Conservation (phyloP, 208 protist species). For the Leishmania gerbilli region DNA sequence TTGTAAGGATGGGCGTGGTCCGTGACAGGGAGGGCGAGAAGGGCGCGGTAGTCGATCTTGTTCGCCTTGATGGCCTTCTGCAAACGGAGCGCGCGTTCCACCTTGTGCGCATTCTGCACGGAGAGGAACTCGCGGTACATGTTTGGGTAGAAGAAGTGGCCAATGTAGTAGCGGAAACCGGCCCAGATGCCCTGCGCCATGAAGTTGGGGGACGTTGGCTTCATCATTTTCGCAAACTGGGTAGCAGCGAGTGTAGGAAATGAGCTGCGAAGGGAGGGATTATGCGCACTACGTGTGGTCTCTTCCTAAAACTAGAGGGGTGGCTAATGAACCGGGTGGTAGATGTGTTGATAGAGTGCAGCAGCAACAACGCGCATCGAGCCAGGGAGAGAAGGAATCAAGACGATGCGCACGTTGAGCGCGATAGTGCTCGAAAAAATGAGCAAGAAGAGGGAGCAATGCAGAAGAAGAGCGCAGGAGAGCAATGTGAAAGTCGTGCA, state of each 20-base stretch:
- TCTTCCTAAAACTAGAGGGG: not conserved
- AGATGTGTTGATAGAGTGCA: not conserved
- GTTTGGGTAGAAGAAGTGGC: constrained; percentile 92
- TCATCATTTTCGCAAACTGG: constrained; percentile 60
- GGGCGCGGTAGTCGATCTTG: constrained; percentile 90
- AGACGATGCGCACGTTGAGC: not conserved
- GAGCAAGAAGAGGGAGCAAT: constrained; percentile 1
- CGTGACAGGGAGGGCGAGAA: constrained; percentile 89
- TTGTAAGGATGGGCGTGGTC: constrained; percentile 94
- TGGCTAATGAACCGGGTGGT: no score
- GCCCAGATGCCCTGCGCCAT: constrained; percentile 90
- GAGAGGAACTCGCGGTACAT: constrained; percentile 91
- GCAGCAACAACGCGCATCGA: not conserved
- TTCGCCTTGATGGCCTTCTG: constrained; percentile 93
- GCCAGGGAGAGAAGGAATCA: not conserved
- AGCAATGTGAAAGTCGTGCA: not conserved
- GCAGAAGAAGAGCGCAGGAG: not conserved
- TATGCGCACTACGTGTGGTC: not conserved
- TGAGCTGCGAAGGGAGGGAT: not conserved
- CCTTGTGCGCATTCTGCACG: constrained; percentile 88
- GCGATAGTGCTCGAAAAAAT: not conserved
- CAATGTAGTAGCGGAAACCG: constrained; percentile 85
- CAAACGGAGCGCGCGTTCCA: constrained; percentile 85
- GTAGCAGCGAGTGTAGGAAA: not conserved
- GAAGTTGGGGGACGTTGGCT: constrained; percentile 66